A percentile compares a stretch with the other conserved stretches of the same genome.
These are phyloP conservation scores for Fusarium sp. DNA, from an alignment of 2,329 filamentous ascomycete species.

Conservation along the genomic window DNA sequence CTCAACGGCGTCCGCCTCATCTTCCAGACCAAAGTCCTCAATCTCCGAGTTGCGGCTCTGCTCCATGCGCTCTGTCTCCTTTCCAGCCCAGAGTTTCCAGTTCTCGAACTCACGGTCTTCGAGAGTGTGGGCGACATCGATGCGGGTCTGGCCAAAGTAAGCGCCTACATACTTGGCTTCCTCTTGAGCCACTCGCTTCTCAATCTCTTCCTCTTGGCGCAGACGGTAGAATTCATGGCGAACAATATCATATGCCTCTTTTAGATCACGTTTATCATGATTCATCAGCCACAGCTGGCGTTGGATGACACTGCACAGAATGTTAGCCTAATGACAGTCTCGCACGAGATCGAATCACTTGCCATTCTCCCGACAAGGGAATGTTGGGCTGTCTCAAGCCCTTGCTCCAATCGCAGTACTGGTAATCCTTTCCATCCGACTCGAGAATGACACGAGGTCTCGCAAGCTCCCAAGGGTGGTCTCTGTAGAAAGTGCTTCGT, in stretches of 20 bases:
- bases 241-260: conserved; percentile 84
- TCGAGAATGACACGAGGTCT: conserved; percentile 88
- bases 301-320: conserved; percentile 80
- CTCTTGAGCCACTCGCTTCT: conserved; percentile 84
- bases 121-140: conserved; percentile 83
- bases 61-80: conserved; percentile 58
- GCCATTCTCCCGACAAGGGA: conserved; percentile 75
- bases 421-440: conserved; percentile 83
- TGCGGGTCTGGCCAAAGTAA: conserved; percentile 82
- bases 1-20: conserved; percentile 47
- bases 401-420: conserved; percentile 81
- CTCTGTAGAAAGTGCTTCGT: conserved; percentile 84
- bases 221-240: conserved; percentile 91
- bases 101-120: conserved; percentile 83
- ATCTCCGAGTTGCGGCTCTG: conserved; percentile 57
- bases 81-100: conserved; percentile 84
- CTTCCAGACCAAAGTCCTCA: conserved; percentile 56
- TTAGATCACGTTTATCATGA: conserved; percentile 65
- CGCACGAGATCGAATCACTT: conserved; percentile 8
- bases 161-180: conserved; percentile 88
- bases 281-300: conserved; percentile 88
- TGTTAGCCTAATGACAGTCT: conserved; percentile 29
- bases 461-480: conserved; percentile 98
- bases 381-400: conserved; percentile 79
- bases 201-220: conserved; percentile 84